phyloP scores from a whole-genome alignment of 805 yeast genomes.

The Groenewaldozyma salmanticensis region DNA sequence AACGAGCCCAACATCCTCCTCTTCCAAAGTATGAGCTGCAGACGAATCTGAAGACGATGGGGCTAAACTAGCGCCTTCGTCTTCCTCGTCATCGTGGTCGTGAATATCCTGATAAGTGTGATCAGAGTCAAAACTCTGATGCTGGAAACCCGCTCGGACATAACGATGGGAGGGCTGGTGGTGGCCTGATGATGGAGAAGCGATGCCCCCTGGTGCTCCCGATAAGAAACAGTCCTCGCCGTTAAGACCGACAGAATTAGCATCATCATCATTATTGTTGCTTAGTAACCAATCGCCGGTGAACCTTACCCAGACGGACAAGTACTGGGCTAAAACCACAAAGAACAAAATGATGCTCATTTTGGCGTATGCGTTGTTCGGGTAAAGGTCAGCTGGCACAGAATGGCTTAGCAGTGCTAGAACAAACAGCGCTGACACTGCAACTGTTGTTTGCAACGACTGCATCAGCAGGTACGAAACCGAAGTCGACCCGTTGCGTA shows the following conservation, averaged over 20 bases:
- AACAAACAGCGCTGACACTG: conserved; percentile 42
- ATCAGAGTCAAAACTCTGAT: background rate
- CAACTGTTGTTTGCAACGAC: conserved; percentile 38
- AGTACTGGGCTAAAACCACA: conserved; percentile 43
- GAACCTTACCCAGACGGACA: conserved; percentile 41
- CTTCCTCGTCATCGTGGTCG: background rate
- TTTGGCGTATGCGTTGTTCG: conserved; percentile 60
- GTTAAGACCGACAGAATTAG: too few relatives aligned
- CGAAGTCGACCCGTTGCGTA: conserved; percentile 33
- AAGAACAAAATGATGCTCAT: conserved; percentile 55
- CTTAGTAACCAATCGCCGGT: conserved; percentile 36
- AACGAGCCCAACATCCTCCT: too few relatives aligned
- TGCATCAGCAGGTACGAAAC: conserved; percentile 50
- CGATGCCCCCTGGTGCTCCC: conserved; percentile 2
- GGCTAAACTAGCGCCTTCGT: too few relatives aligned
- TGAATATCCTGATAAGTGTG: background rate
- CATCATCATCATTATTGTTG: conserved; percentile 17
- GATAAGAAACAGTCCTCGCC: conserved; percentile 24
- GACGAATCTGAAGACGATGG: too few relatives aligned
- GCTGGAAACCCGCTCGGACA: too few relatives aligned
- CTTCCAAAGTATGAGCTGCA: too few relatives aligned
- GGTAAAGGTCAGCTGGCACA: conserved; percentile 57
- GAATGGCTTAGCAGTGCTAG: conserved; percentile 49
- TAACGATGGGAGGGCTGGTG: too few relatives aligned
- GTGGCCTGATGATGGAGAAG: background rate